Evolutionary conservation across 169 alveolate species (phyloP).

Genomic region (Plasmodium knowlesi): DNA sequence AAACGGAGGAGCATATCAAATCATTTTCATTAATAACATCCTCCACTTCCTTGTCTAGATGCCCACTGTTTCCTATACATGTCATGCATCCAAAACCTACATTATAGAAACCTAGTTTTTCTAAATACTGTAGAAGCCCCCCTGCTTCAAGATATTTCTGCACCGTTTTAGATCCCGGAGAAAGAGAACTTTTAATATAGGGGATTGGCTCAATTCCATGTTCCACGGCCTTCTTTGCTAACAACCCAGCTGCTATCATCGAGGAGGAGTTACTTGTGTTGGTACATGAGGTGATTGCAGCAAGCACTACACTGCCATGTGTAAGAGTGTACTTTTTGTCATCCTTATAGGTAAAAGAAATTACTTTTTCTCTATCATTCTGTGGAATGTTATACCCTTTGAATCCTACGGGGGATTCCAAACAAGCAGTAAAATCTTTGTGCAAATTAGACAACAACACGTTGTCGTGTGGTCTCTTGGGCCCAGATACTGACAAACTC

Average conservation of each 20-base stretch:
- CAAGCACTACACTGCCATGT: conserved; percentile 95
- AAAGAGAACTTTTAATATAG: conserved; percentile 94
- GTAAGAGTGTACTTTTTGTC: conserved; percentile 82
- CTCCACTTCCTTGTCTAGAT: conserved; percentile 92
- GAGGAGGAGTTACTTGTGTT: conserved; percentile 97
- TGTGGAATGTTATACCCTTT: conserved; percentile 86
- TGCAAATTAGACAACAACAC: conserved; percentile 90
- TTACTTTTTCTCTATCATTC: conserved; percentile 71
- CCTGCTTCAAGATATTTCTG: conserved; percentile 84
- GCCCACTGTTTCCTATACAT: conserved; percentile 98
- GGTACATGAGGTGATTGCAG: conserved; percentile 98
- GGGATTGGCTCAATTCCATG: conserved; percentile 92
- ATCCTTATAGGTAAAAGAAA: conserved; percentile 78
- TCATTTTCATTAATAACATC: conserved; percentile 91
- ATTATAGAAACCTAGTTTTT: conserved; percentile 93
- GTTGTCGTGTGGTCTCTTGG: conserved; percentile 98
- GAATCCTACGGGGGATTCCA: conserved; percentile 85
- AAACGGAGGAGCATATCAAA: conserved; percentile 94
- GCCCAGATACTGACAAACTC: conserved; percentile 95
- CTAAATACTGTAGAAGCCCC: conserved; percentile 91
- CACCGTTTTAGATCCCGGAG: conserved; percentile 94
- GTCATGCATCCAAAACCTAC: conserved; percentile 99
- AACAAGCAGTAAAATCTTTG: conserved; percentile 86
- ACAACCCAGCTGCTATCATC: conserved; percentile 97
- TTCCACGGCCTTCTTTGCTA: conserved; percentile 95